These are phyloP conservation scores for Globisporangium viniferum DNA, from an alignment of 352 stramenopile genomes.

Conservation along the genomic window DNA sequence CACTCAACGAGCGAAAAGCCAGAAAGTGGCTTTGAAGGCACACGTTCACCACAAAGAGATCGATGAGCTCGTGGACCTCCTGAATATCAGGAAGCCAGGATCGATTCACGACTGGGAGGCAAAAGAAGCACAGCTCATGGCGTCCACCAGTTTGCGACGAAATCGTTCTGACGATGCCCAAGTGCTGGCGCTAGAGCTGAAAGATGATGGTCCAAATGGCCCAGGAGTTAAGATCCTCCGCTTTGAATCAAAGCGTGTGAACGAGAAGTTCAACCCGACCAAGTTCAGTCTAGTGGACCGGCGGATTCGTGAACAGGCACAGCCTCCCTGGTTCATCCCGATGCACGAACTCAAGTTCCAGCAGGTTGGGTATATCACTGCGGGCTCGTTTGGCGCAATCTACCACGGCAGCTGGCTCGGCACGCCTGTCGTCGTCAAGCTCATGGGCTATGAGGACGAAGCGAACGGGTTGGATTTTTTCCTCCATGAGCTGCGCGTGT, in stretches of 20 bases:
- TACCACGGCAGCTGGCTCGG: conserved; percentile 21
- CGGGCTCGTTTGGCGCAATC: conserved; percentile 22
- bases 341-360: conserved; percentile 17
- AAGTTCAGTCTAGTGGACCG: conserved; percentile 11
- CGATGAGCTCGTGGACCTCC: conserved; percentile 9
- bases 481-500: conserved; percentile 18
- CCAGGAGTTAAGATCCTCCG: conserved; percentile 4
- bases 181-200: not conserved
- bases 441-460: conserved; percentile 17
- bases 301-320: conserved; percentile 6
- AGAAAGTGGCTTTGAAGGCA: conserved; percentile 5
- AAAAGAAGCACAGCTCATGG: not conserved
- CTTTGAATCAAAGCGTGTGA: conserved; percentile 10
- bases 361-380: conserved; percentile 9
- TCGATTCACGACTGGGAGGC: conserved; percentile 13
- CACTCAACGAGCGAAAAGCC: not conserved
- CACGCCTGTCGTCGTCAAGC: conserved; percentile 10
- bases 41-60: conserved; percentile 15
- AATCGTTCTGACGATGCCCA: not conserved
- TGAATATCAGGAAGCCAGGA: not conserved
- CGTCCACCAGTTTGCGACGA: not conserved
- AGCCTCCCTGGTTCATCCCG: conserved; percentile 17
- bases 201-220: not conserved
- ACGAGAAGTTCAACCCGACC: conserved; percentile 12
- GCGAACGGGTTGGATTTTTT: conserved; percentile 11